phyloP scores from a whole-genome alignment of 805 yeast genomes.

The Pichia insulana region DNA sequence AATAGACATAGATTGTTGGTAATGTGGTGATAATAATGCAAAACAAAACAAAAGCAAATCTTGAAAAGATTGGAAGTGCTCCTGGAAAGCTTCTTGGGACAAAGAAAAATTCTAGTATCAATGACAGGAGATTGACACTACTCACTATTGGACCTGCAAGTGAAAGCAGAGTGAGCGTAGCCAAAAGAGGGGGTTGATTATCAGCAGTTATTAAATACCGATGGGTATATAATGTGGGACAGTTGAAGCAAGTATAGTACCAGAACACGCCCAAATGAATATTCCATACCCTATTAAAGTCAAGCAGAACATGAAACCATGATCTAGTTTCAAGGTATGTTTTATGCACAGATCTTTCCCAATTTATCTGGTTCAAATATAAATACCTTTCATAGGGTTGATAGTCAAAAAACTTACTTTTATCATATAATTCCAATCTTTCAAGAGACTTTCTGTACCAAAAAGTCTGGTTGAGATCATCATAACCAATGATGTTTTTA shows the following conservation, averaged over 20 bases:
- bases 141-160: constrained; percentile 87
- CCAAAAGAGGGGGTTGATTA: constrained; percentile 82
- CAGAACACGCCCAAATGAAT: constrained; percentile 83
- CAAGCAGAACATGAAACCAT: constrained; percentile 92
- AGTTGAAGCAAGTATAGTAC: constrained; percentile 90
- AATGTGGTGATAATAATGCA: constrained; percentile 69
- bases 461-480: constrained; percentile 96
- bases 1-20: constrained; percentile 66
- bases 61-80: constrained; percentile 90
- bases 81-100: constrained; percentile 99
- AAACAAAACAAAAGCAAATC: constrained; percentile 64
- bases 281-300: constrained; percentile 97
- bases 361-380: constrained; percentile 83
- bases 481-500: constrained; percentile 80
- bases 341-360: constrained; percentile 89
- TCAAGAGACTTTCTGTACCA: constrained; percentile 99
- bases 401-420: constrained; percentile 73
- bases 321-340: constrained; percentile 94
- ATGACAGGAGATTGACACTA: constrained; percentile 75
- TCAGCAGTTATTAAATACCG: constrained; percentile 76
- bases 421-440: constrained; percentile 80
- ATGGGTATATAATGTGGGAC: constrained; percentile 85
- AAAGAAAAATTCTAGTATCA: constrained; percentile 86
- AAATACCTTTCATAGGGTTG: constrained; percentile 85
- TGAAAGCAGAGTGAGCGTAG: constrained; percentile 88